Conservation (phyloP, 495 filamentous ascomycete species). For the Talaromyces nanjingensis region DNA sequence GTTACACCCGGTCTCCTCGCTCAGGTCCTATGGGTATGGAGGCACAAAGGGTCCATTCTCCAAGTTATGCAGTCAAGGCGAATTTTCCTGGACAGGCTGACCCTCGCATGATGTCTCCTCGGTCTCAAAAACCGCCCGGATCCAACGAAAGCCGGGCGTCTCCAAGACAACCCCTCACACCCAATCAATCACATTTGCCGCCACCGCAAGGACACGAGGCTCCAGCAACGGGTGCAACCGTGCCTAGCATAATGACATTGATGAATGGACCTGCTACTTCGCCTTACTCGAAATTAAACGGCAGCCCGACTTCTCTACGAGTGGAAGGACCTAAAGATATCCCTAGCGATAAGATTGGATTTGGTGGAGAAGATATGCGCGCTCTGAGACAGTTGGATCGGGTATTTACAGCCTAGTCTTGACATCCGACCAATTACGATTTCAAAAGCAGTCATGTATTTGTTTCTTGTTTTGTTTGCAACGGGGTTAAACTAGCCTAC, state of each 20-base stretch:
- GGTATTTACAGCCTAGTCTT: conserved; percentile 29
- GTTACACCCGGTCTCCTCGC: conserved; percentile 32
- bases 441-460: not conserved
- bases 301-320: conserved; percentile 12
- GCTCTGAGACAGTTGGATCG: conserved; percentile 60
- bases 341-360: conserved; percentile 56
- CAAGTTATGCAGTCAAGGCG: conserved; percentile 19
- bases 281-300: conserved; percentile 25
- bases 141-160: conserved; percentile 21
- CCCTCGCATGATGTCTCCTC: conserved; percentile 33
- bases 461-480: not conserved
- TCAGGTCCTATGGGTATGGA: conserved; percentile 22
- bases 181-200: conserved; percentile 16
- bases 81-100: conserved; percentile 14
- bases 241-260: conserved; percentile 46
- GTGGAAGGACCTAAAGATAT: conserved; percentile 54
- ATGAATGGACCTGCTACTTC: conserved; percentile 43
- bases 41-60: conserved; percentile 26
- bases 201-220: conserved; percentile 17
- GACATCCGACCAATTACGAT: not conserved
- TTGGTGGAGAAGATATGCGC: conserved; percentile 56
- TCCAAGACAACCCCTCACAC: conserved; percentile 24
- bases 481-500: not conserved
- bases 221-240: conserved; percentile 25
- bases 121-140: conserved; percentile 19